phyloP scores from a whole-genome alignment of 805 yeast species.

The Candida boleticola region DNA sequence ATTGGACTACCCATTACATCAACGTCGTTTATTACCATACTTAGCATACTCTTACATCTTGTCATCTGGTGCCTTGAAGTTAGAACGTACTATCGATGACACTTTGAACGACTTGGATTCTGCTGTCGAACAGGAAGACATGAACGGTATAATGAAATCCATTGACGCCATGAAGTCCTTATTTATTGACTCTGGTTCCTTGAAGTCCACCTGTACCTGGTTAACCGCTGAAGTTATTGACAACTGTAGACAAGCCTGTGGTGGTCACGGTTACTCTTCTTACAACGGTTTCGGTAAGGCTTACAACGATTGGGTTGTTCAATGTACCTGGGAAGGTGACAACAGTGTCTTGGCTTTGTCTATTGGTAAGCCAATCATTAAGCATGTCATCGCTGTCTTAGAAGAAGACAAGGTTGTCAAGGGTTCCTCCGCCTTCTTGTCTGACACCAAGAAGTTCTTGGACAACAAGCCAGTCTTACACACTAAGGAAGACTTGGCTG shows the following conservation, averaged over 20 bases:
- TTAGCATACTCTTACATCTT: slow-evolving; percentile 40
- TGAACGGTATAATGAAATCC: slow-evolving; percentile 26
- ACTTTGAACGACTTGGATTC: slow-evolving; percentile 33
- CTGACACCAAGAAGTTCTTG: slow-evolving; percentile 19
- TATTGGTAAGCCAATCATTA: slow-evolving; percentile 40
- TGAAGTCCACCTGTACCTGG: slow-evolving; percentile 46
- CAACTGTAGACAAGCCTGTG: slow-evolving; percentile 45
- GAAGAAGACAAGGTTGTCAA: slow-evolving; percentile 28
- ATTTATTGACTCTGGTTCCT: slow-evolving; percentile 44
- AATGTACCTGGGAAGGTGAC: slow-evolving; percentile 51
- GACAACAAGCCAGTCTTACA: slow-evolving; percentile 31
- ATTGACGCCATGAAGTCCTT: slow-evolving; percentile 40
- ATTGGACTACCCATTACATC: slow-evolving; percentile 45
- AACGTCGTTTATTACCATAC: slow-evolving; percentile 43
- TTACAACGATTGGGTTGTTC: slow-evolving; percentile 46
- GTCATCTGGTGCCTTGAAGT: slow-evolving; percentile 36
- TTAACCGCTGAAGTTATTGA: slow-evolving; percentile 40
- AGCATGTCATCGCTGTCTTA: slow-evolving; percentile 27
- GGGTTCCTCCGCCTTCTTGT: slow-evolving; percentile 36
- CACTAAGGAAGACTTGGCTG: slow-evolving; percentile 23
- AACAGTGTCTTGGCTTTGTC: slow-evolving; percentile 43
- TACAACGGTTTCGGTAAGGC: slow-evolving; percentile 46
- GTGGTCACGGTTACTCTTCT: slow-evolving; percentile 47
- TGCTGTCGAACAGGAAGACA: slow-evolving; percentile 35
- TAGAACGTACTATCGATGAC: slow-evolving; percentile 31